Conservation (phyloP, 1,139 yeast species). For the Candida tropicalis region DNA sequence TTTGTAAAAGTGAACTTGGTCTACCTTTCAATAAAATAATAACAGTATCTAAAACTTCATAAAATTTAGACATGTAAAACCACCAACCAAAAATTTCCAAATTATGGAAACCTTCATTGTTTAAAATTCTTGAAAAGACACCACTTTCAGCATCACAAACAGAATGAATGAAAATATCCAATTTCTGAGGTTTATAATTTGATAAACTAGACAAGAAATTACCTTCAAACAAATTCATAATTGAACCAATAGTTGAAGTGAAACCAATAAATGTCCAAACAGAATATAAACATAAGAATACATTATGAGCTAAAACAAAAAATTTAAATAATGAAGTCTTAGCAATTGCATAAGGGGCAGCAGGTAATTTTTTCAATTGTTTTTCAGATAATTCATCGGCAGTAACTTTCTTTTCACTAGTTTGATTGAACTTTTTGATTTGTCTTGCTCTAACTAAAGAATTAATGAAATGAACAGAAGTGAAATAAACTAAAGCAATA, state of each 20-base stretch:
- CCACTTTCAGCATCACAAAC: conserved; percentile 67
- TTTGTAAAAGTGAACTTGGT: conserved; percentile 68
- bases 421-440: conserved; percentile 22
- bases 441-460: conserved; percentile 42
- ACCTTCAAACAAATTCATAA: conserved; percentile 31
- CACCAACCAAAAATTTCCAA: conserved; percentile 64
- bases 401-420: conserved; percentile 10
- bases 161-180: conserved; percentile 51
- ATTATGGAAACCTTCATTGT: conserved; percentile 38
- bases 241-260: conserved; percentile 50
- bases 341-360: conserved; percentile 60
- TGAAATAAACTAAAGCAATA: conserved; percentile 62
- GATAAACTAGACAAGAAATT: conserved; percentile 15
- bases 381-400: conserved; percentile 9
- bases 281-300: conserved; percentile 64
- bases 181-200: conserved; percentile 14
- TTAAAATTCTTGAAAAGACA: conserved; percentile 41
- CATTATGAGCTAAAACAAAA: conserved; percentile 64
- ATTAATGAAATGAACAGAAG: conserved; percentile 60
- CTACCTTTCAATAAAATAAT: conserved; percentile 71
- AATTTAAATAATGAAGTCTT: conserved; percentile 49
- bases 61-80: conserved; percentile 72
- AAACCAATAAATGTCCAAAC: conserved; percentile 77
- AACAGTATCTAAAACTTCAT: conserved; percentile 71
- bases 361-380: conserved; percentile 36